A percentile compares a stretch with the other conserved stretches of the same genome.
Evolutionary conservation across 139 green algal genomes (phyloP).

Genomic region (Desmodesmus armatus): DNA sequence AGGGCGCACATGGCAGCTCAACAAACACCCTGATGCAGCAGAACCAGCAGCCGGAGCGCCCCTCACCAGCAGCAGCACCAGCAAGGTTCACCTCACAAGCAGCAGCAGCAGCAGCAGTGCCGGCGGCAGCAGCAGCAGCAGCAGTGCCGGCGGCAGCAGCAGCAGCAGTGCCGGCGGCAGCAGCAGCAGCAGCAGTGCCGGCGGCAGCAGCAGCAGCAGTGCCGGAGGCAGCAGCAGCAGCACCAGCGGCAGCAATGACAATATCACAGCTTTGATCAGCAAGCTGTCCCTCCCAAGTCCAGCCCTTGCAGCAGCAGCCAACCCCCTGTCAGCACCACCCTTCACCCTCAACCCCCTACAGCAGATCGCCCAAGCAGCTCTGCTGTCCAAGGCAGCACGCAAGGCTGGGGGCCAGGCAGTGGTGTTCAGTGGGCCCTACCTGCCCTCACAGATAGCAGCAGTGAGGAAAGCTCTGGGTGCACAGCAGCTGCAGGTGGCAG

Average conservation of each 20-base stretch:
- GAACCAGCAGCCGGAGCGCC: not conserved
- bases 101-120: too few species aligned
- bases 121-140: too few species aligned
- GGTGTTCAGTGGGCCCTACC: not conserved
- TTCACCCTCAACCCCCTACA: too few species aligned
- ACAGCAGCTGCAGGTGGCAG: not conserved
- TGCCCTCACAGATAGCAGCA: conserved; percentile 1
- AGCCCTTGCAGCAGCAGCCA: not conserved
- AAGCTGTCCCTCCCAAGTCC: not conserved
- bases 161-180: not conserved
- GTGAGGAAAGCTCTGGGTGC: not conserved
- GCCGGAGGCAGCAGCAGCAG: too few species aligned
- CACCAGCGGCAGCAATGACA: conserved; percentile 44
- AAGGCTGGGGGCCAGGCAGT: not conserved
- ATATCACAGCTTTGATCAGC: not conserved
- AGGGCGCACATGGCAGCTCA: too few species aligned
- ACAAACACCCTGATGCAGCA: too few species aligned
- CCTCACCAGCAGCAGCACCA: too few species aligned
- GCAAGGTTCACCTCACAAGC: too few species aligned
- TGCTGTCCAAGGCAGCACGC: not conserved
- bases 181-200: conserved; percentile 13
- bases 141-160: not conserved
- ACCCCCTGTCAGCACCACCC: not conserved
- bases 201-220: too few species aligned
- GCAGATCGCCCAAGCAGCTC: too few species aligned